These are phyloP conservation scores for Claviceps citrina DNA, from an alignment of 2,329 filamentous ascomycete genomes.

Conservation along the genomic window DNA sequence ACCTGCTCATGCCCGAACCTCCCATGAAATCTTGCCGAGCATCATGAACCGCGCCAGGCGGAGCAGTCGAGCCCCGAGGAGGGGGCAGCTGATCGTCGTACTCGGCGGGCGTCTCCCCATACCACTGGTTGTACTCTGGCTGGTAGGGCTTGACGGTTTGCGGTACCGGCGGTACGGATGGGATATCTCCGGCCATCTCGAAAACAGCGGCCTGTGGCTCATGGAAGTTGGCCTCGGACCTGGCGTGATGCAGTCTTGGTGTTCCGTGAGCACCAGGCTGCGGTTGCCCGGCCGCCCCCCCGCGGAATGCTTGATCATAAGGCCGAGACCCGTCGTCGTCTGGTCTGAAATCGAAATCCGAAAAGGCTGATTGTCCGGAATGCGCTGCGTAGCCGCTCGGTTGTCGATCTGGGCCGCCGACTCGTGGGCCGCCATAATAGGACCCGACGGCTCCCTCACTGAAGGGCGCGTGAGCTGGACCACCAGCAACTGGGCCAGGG, in stretches of 20 bases:
- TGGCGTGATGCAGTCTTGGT: slow-evolving; percentile 42
- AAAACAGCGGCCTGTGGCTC: slow-evolving; percentile 54
- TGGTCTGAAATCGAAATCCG: slow-evolving; percentile 29
- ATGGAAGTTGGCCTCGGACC: slow-evolving; percentile 52
- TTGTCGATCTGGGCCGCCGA: slow-evolving; percentile 14
- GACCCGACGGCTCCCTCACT: slow-evolving; percentile 39
- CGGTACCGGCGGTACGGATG: slow-evolving; percentile 32
- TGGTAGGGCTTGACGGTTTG: slow-evolving; percentile 16
- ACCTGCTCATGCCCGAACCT: slow-evolving; percentile 5
- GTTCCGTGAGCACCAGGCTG: slow-evolving; percentile 35
- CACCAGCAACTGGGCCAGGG: neutral
- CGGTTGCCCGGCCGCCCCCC: slow-evolving; percentile 24
- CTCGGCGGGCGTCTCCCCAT: slow-evolving; percentile 8
- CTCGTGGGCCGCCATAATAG: slow-evolving; percentile 31
- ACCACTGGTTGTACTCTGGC: slow-evolving; percentile 11
- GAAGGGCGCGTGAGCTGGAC: slow-evolving; percentile 14
- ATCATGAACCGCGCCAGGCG: slow-evolving; percentile 11
- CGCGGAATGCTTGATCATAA: slow-evolving; percentile 33
- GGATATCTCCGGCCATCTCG: slow-evolving; percentile 53
- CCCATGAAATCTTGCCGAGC: neutral
- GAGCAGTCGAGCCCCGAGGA: slow-evolving; percentile 18
- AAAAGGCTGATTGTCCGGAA: slow-evolving; percentile 16
- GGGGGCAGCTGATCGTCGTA: slow-evolving; percentile 12
- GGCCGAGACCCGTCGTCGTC: slow-evolving; percentile 22
- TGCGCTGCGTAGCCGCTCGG: slow-evolving; percentile 10